Conservation (phyloP, 2,329 filamentous ascomycete species). For the Alternaria postmessia region DNA sequence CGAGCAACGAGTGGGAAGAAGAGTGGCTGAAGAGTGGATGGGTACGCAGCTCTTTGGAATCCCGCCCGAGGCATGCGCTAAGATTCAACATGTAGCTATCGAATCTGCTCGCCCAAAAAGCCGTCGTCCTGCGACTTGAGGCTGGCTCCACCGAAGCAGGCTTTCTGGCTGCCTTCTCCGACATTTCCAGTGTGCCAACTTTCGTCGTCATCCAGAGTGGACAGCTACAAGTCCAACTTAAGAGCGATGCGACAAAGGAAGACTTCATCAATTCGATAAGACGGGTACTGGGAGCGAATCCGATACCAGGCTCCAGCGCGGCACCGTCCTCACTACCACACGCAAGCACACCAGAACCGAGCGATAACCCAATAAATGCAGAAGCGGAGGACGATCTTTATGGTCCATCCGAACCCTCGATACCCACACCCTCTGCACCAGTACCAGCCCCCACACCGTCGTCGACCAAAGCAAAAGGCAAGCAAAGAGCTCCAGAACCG, state of each 20-base stretch:
- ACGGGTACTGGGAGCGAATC: conserved; percentile 45
- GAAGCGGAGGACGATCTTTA: conserved; percentile 18
- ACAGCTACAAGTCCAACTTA: conserved; percentile 78
- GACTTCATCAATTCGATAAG: conserved; percentile 70
- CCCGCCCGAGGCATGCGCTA: background rate
- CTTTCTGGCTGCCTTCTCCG: conserved; percentile 83
- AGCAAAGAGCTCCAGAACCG: conserved; percentile 52
- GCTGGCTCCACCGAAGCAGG: conserved; percentile 81
- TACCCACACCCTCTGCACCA: conserved; percentile 12
- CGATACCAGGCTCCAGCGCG: conserved; percentile 36
- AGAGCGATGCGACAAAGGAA: conserved; percentile 68
- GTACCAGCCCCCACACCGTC: conserved; percentile 17
- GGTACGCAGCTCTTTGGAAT: conserved; percentile 30
- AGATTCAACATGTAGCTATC: conserved; percentile 42
- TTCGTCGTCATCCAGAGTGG: conserved; percentile 84
- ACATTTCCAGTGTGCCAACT: conserved; percentile 78
- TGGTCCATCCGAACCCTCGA: conserved; percentile 7
- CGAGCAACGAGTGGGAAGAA: conserved; percentile 76
- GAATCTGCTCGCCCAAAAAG: conserved; percentile 65
- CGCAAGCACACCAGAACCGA: conserved; percentile 16
- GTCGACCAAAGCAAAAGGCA: conserved; percentile 42
- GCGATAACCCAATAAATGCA: background rate
- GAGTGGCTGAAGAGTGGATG: conserved; percentile 64
- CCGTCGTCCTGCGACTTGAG: conserved; percentile 74
- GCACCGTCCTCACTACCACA: conserved; percentile 16